phyloP scores from a whole-genome alignment of 768 basidiomycete species.

The Pulveroboletus frians region DNA sequence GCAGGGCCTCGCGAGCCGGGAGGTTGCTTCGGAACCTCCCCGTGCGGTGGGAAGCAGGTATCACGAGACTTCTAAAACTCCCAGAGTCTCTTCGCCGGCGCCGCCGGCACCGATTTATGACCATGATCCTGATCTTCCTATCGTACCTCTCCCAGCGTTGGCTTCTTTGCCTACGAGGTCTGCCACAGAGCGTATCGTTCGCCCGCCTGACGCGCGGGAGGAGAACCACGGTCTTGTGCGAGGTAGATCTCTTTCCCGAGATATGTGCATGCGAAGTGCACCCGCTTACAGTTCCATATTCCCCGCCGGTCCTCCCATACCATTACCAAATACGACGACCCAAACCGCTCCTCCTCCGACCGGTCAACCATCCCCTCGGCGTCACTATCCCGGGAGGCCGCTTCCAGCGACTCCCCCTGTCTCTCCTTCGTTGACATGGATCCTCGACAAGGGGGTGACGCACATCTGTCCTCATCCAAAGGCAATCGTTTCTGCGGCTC shows the following conservation, averaged over 20 bases:
- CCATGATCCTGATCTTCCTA: conserved; percentile 26
- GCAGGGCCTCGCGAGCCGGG: conserved; percentile 15
- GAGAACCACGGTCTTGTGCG: conserved; percentile 27
- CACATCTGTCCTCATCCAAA: conserved; percentile 15
- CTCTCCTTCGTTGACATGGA: conserved; percentile 31
- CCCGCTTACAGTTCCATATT: conserved; percentile 32
- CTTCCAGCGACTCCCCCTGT: conserved; percentile 30
- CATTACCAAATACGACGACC: conserved; percentile 18
- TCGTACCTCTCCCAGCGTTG: conserved; percentile 12
- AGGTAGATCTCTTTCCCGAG: conserved; percentile 30
- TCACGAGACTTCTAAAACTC: conserved; percentile 15
- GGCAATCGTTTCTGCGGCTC: conserved; percentile 13
- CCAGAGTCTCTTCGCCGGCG: conserved; percentile 25
- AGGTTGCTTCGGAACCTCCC: conserved; percentile 23
- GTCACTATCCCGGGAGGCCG: conserved; percentile 31
- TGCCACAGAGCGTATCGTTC: conserved; percentile 31
- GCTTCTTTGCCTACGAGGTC: conserved; percentile 25
- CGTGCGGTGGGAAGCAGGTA: conserved; percentile 11
- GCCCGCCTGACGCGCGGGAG: conserved; percentile 24
- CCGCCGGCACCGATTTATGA: conserved; percentile 19
- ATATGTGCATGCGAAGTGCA: conserved; percentile 30
- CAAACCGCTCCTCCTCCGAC: conserved; percentile 22
- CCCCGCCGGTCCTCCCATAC: conserved; percentile 30
- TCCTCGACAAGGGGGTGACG: conserved; percentile 27
- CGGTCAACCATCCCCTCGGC: conserved; percentile 26